Percentiles rank a stretch among this genome's conserved stretches.
Evolutionary conservation across 2,329 filamentous ascomycete species (phyloP).

Genomic region (Microdochium trichocladiopsis): DNA sequence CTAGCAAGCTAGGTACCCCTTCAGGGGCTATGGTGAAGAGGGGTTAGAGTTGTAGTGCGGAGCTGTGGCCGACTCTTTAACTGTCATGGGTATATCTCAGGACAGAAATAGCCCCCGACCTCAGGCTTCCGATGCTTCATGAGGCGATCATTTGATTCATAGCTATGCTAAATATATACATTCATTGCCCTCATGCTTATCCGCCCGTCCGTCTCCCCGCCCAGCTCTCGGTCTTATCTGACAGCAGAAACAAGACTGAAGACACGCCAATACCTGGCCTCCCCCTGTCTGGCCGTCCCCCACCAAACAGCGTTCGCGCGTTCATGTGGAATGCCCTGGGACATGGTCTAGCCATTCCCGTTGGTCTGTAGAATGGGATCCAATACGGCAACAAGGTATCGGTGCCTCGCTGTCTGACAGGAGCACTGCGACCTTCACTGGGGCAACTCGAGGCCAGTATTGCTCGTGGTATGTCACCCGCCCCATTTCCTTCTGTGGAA

Average conservation of each 20-base stretch:
- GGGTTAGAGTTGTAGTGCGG: too few relatives aligned
- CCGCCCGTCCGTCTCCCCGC: background rate
- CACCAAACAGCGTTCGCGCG: background rate
- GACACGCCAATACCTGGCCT: background rate
- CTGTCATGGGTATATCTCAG: too few relatives aligned
- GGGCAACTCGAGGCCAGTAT: background rate
- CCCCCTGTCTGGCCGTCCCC: background rate
- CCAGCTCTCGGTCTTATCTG: background rate
- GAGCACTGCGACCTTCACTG: background rate
- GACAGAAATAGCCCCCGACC: background rate
- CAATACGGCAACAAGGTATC: background rate
- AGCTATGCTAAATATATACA: background rate
- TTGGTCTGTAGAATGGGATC: background rate
- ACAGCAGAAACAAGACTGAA: background rate
- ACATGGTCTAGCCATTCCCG: background rate
- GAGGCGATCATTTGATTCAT: background rate
- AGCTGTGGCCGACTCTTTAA: too few relatives aligned
- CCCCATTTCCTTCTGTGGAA: background rate
- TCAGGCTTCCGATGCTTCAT: background rate
- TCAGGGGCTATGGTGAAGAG: too few relatives aligned
- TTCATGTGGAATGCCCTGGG: background rate
- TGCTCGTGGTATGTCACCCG: background rate
- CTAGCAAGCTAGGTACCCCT: too few relatives aligned
- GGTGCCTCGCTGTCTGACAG: background rate
- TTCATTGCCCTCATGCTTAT: background rate